phyloP scores from a whole-genome alignment of 768 basidiomycete species.

The Mrakia blollopis region DNA sequence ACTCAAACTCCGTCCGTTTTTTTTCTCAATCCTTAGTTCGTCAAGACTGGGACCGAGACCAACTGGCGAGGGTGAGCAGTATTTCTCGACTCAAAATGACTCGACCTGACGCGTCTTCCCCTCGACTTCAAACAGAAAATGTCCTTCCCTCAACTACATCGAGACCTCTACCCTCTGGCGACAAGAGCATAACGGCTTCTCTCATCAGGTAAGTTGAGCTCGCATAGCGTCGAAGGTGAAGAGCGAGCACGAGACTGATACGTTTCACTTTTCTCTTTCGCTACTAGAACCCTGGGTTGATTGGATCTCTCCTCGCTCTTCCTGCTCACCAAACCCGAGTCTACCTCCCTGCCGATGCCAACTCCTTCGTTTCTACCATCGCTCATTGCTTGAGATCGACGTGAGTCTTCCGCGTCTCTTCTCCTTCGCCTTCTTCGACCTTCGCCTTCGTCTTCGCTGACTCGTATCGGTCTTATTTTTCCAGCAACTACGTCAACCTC shows the following conservation, averaged over 20 bases:
- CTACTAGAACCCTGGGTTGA: conserved; percentile 65
- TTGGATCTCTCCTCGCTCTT: conserved; percentile 75
- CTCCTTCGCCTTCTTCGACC: background rate
- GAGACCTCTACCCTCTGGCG: conserved; percentile 83
- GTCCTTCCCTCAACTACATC: conserved; percentile 54
- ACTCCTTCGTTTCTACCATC: conserved; percentile 75
- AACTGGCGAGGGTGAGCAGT: conserved; percentile 55
- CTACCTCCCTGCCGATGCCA: conserved; percentile 85
- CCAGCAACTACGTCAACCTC: conserved; percentile 53
- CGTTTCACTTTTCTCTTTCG: no score
- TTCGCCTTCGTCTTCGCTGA: background rate
- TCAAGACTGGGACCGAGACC: conserved; percentile 70
- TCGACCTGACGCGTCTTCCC: no score
- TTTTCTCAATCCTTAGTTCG: conserved; percentile 50
- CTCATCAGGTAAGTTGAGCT: conserved; percentile 51
- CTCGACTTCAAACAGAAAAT: conserved; percentile 11
- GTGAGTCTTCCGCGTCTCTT: background rate
- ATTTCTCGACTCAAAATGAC: no score
- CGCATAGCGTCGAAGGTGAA: no score
- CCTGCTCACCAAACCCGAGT: conserved; percentile 67
- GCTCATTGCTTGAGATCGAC: conserved; percentile 77
- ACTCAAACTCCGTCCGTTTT: background rate
- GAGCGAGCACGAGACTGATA: no score
- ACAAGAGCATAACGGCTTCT: conserved; percentile 69
- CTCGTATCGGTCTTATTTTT: background rate